Base-by-base conservation (phyloP, 2,329 filamentous ascomycete genomes). In the Raffaelea deltoideospora region DNA sequence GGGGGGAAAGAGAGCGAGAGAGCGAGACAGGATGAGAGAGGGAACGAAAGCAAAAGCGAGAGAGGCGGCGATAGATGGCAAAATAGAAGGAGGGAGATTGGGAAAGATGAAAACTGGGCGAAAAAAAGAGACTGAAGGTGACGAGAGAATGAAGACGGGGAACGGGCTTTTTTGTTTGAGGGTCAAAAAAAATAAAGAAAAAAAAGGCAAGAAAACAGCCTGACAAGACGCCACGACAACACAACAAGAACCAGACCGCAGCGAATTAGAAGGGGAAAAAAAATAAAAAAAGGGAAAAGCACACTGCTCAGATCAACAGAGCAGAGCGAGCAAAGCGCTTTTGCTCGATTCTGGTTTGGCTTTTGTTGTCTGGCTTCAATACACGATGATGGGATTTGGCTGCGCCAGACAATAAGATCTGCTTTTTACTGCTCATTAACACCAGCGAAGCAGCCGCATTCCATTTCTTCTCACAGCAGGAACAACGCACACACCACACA, bases 361-460 rank as follows among this genome's bases (percentile, higher is more conserved):
- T 11, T 5, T n/a, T 14, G 19, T 21, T 20, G 9, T 32, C 10
- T 18, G 21, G 19, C n/a, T 6, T n/a, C 31, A 32, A 15, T 13
- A 30, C 31, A 24, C 15, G n/a, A 19, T 20, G 27, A 38, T 38
- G 37, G 36, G 31, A 38, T 37, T 38, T 36, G 38, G 38, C 38
- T 38, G 34, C 27, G 42, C 41, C 38, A 39, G 39, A 41, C 38
- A 40, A 41, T 44, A 40, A 39, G 43, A 41, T 44, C 40, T 45
- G 40, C 39, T 45, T 45, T 43, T 42, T 37, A 39, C 27, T 31
- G 39, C 40, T 43, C 43, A 47, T 45, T 47, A 46, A 47, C 45
- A 47, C 45, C 44, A 47, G 43, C 45, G 29, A 38, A 42, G 40
- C 43, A 39, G 34, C 35, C 34, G 39, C 39, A 43, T 40, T 41